Evolutionary conservation across 2,329 filamentous ascomycete genomes (phyloP), one percentile per base, ranked within the genome.

Genomic region (Sordariomycetes sp.): DNA sequence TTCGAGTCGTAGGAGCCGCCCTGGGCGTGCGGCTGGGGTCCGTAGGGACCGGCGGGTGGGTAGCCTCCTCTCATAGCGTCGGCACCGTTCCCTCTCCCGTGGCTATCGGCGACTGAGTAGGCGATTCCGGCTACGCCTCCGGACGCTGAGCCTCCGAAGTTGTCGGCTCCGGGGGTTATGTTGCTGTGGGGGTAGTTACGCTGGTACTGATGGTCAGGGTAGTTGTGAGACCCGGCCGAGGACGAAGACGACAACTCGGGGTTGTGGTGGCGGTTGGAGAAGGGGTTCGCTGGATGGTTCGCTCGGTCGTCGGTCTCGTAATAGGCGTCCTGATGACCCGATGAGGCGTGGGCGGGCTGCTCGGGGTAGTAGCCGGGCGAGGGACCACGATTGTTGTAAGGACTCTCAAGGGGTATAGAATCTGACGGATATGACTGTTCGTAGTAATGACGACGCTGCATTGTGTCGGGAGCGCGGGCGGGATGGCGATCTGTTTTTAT

Each of bases 121-220:
- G 87, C 86, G 60, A 89, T 82, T 58, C 85, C 85, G 34, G 85
- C 77, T 70, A 90, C 83, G 59, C 85, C 86, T 64, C 85, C 86
- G 24, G 79, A 76, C 18, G 86, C 82, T 46, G 75, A 70, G 55
- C 82, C 76, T 60, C 85, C 78, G 62, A 86, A 82, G 68, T 89
- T 89, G 71, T 90, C 85, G 61, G 82, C 78, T 37, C 82, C 85
- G 1, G 83, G 82, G 1, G 84, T 87, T 59, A 76, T 71, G 65
- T 72, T 77, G 63, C 67, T 63, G 8, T 60, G 60, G 24, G 73
- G 71, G 62, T 76, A 72, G 60, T 74, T 70, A 37, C 64, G 63
- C 28, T 56, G 59, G 18, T 46, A 46, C 32, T 40, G 22, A 14
- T 56, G 59, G 34, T 18, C 8, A 20, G 50, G 20, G 51, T 54